These are phyloP conservation scores for Phytophthora cryptogea DNA, from an alignment of 352 stramenopile species.

Conservation along the genomic window DNA sequence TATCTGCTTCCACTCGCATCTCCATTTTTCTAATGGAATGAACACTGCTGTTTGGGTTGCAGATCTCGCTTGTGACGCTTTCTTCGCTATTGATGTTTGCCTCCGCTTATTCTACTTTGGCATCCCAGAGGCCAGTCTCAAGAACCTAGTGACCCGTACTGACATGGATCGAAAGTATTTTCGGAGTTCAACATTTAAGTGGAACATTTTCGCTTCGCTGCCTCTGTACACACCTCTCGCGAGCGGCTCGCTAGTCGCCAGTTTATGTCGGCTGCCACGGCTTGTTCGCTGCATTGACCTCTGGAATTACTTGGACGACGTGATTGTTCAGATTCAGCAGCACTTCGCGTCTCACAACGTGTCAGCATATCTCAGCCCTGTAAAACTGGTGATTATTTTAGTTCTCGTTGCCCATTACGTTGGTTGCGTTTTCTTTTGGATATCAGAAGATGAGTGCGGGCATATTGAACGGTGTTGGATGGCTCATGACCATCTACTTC, in stretches of 20 bases:
- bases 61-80: conserved; percentile 59
- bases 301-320: conserved; percentile 60
- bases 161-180: conserved; percentile 42
- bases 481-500: conserved; percentile 59
- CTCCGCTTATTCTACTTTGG: conserved; percentile 71
- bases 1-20: conserved; percentile 62
- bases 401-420: conserved; percentile 64
- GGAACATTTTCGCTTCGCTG: conserved; percentile 56
- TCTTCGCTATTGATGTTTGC: conserved; percentile 68
- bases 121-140: no score
- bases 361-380: conserved; percentile 66
- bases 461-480: conserved; percentile 59
- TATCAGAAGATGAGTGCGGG: conserved; percentile 63
- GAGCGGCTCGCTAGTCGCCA: conserved; percentile 36
- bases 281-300: conserved; percentile 59
- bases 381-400: conserved; percentile 77
- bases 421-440: conserved; percentile 71
- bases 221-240: conserved; percentile 46
- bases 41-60: conserved; percentile 39
- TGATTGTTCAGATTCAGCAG: conserved; percentile 76
- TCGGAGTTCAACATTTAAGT: conserved; percentile 48
- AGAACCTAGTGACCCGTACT: conserved; percentile 41
- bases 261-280: conserved; percentile 57
- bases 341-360: conserved; percentile 67
- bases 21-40: conserved; percentile 32